phyloP scores from a whole-genome alignment of 352 stramenopile genomes.

The Pythium guiyangense region DNA sequence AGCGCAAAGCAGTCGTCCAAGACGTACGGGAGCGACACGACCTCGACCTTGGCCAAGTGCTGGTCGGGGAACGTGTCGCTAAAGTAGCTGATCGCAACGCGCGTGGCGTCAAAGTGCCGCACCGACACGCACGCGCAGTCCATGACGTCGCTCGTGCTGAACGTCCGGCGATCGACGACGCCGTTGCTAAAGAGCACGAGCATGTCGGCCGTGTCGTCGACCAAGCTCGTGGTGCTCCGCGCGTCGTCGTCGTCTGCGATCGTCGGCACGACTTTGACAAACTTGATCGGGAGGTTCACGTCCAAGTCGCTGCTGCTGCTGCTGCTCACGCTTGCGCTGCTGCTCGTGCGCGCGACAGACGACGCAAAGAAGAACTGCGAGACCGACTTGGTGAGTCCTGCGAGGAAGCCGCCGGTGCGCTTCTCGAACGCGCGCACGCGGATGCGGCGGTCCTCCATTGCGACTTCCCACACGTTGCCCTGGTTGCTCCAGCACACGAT shows the following conservation, averaged over 20 bases:
- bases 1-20: conserved; percentile 49
- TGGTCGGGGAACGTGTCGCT: conserved; percentile 55
- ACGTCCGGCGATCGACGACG: conserved; percentile 61
- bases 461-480: conserved; percentile 75
- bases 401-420: conserved; percentile 57
- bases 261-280: conserved; percentile 41
- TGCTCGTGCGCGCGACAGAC: conserved; percentile 21
- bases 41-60: conserved; percentile 54
- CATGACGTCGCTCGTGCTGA: conserved; percentile 58
- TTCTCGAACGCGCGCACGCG: conserved; percentile 72
- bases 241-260: conserved; percentile 11
- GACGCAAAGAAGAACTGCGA: conserved; percentile 77
- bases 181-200: conserved; percentile 66
- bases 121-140: conserved; percentile 52
- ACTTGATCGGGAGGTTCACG: conserved; percentile 48
- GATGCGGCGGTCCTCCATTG: conserved; percentile 75
- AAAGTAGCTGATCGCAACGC: conserved; percentile 65
- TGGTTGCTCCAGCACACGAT: conserved; percentile 80
- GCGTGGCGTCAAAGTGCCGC: conserved; percentile 57
- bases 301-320: conserved; percentile 26
- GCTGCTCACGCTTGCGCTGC: neutral
- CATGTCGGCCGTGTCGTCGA: conserved; percentile 48
- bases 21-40: conserved; percentile 68
- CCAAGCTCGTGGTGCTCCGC: conserved; percentile 1
- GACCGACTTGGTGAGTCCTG: conserved; percentile 66